phyloP scores from a whole-genome alignment of 768 basidiomycete species.

The Lactarius psammicola region DNA sequence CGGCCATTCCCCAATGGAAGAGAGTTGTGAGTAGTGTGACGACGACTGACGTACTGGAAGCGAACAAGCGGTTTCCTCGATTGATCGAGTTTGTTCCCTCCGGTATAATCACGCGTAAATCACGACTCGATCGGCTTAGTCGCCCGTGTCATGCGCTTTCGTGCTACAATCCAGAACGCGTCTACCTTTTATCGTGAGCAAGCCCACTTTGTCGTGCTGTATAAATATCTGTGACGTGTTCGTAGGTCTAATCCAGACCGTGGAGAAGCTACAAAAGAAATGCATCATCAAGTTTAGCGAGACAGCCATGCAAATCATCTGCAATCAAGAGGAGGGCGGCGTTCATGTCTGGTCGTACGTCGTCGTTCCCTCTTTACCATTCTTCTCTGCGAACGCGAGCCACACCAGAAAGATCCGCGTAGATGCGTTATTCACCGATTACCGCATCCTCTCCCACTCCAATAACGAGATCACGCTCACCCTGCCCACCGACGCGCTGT shows the following conservation, averaged over 20 bases:
- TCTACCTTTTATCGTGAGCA: conserved; percentile 27
- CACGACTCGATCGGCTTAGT: no score
- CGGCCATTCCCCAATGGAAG: neutral
- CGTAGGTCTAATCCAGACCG: conserved; percentile 72
- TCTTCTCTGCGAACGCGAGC: conserved; percentile 17
- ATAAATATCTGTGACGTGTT: neutral
- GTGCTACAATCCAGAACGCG: conserved; percentile 25
- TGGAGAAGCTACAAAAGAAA: conserved; percentile 82
- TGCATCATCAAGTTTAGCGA: conserved; percentile 80
- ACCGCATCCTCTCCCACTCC: conserved; percentile 85
- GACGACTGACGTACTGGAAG: neutral
- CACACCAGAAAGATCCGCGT: conserved; percentile 57
- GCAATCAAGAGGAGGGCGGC: conserved; percentile 79
- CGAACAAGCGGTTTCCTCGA: neutral
- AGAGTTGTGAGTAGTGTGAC: no score
- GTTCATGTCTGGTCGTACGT: conserved; percentile 84
- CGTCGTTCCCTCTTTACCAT: conserved; percentile 33
- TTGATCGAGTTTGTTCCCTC: no score
- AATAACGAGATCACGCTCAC: conserved; percentile 76
- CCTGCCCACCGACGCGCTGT: conserved; percentile 71
- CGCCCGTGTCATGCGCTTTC: conserved; percentile 31
- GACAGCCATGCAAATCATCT: conserved; percentile 76
- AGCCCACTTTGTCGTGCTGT: neutral
- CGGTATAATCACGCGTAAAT: no score
- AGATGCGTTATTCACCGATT: conserved; percentile 65